A percentile compares a stretch with the other conserved stretches of the same genome.
These are phyloP conservation scores for Arthroderma sp. DNA, from an alignment of 2,329 filamentous ascomycete genomes.

Conservation along the genomic window DNA sequence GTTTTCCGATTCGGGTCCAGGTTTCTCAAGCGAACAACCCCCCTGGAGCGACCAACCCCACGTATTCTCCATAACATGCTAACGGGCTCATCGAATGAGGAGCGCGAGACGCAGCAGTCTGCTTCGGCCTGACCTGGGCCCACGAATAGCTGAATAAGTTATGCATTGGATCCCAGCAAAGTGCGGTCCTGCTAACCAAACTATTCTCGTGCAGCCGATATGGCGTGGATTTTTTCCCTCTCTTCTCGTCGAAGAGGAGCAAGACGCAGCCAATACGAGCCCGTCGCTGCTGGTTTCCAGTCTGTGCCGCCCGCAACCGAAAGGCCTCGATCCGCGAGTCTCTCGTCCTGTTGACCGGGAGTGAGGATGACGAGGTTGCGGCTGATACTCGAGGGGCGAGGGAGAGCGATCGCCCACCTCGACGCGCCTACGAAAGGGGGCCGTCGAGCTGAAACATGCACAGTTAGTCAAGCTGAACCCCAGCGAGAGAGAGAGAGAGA, in stretches of 20 bases:
- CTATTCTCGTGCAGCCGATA: background rate
- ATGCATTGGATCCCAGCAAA: background rate
- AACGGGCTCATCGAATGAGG: background rate
- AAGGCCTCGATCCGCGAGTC: background rate
- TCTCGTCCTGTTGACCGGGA: background rate
- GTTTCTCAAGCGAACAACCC: background rate
- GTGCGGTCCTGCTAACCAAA: background rate
- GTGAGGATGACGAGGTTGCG: background rate
- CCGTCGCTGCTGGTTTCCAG: background rate
- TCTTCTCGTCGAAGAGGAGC: background rate
- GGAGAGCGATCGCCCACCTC: too few relatives aligned
- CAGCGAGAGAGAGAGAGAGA: too few relatives aligned
- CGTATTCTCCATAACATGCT: background rate
- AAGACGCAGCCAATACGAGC: background rate
- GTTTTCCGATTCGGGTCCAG: background rate
- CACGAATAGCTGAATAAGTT: background rate
- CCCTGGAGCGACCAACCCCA: background rate
- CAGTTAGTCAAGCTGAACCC: background rate
- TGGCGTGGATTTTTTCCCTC: background rate
- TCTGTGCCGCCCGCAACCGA: slow-evolving; percentile 1
- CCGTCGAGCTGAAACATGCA: too few relatives aligned
- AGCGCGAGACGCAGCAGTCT: background rate
- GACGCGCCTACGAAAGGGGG: too few relatives aligned
- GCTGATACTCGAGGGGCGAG: background rate
- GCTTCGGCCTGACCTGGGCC: background rate